These are phyloP conservation scores for Alternaria gaisen DNA, from an alignment of 2,329 filamentous ascomycete species.

Conservation along the genomic window DNA sequence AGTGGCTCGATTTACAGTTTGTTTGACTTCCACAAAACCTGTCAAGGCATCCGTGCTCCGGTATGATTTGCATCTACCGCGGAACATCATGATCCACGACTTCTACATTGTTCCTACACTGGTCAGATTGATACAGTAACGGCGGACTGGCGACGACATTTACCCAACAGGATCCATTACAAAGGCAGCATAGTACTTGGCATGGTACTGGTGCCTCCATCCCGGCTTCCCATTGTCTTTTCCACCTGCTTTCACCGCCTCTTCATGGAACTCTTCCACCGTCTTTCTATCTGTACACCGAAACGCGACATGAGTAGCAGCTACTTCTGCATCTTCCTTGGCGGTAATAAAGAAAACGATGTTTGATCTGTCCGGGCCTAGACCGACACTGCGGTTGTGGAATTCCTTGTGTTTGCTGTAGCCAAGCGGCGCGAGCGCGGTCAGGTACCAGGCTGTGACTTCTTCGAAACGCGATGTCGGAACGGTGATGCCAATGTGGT, in stretches of 20 bases:
- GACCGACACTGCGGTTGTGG: conserved; percentile 21
- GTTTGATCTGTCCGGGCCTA: conserved; percentile 23
- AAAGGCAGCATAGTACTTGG: conserved; percentile 42
- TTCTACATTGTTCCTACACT: conserved; percentile 33
- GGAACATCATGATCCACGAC: conserved; percentile 27
- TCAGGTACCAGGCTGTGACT: conserved; percentile 32
- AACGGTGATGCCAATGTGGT: conserved; percentile 22
- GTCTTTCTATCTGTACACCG: conserved; percentile 22
- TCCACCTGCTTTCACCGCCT: conserved; percentile 35
- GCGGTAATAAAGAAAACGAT: conserved; percentile 29
- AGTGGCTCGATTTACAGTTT: neutral
- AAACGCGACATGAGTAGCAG: conserved; percentile 33
- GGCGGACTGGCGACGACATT: conserved; percentile 5
- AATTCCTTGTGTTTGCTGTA: conserved; percentile 36
- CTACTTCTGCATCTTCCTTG: conserved; percentile 11
- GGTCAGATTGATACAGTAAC: conserved; percentile 4
- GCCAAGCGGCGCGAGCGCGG: conserved; percentile 38
- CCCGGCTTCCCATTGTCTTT: conserved; percentile 39
- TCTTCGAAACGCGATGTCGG: conserved; percentile 28
- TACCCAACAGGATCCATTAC: conserved; percentile 39
- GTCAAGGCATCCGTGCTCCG: neutral
- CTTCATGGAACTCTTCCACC: conserved; percentile 34
- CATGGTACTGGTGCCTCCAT: conserved; percentile 32
- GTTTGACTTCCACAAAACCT: neutral
- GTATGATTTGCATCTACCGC: neutral